phyloP scores from a whole-genome alignment of 2,329 filamentous ascomycete species.

The Stemphylium lycopersici region DNA sequence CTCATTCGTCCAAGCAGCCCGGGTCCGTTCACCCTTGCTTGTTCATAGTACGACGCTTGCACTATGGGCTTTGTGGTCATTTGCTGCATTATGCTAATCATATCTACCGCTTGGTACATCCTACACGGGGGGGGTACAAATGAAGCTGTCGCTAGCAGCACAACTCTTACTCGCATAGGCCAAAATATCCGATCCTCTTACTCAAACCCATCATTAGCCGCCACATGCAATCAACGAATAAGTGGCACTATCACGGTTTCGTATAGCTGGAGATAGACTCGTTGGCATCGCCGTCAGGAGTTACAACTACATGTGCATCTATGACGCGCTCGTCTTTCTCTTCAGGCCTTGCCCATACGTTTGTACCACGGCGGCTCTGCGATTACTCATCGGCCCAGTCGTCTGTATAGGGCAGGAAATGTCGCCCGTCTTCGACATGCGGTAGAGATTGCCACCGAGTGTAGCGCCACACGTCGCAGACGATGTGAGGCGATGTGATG shows the following conservation, averaged over 20 bases:
- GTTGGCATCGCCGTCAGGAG: conserved; percentile 10
- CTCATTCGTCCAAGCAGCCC: conserved; percentile 30
- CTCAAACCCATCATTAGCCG: conserved; percentile 21
- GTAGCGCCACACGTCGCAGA: background rate
- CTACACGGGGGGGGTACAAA: conserved; percentile 14
- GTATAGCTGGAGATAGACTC: conserved; percentile 10
- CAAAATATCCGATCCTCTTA: conserved; percentile 28
- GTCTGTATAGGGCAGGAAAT: too few species aligned
- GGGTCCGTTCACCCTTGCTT: conserved; percentile 35
- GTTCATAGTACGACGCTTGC: conserved; percentile 33
- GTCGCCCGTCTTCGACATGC: too few species aligned
- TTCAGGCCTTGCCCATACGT: background rate
- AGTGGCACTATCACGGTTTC: conserved; percentile 20
- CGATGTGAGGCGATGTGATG: conserved; percentile 6
- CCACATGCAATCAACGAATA: conserved; percentile 23
- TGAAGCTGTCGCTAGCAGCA: conserved; percentile 22
- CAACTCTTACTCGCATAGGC: conserved; percentile 24
- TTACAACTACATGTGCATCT: conserved; percentile 24
- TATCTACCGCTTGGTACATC: conserved; percentile 8
- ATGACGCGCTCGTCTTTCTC: conserved; percentile 28
- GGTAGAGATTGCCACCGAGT: background rate
- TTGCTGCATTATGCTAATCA: conserved; percentile 33
- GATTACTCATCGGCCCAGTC: background rate
- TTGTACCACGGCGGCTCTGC: background rate
- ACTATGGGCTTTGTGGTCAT: conserved; percentile 21